These are phyloP conservation scores for Xylaria sp. DNA, from an alignment of 2,329 filamentous ascomycete genomes.

Conservation along the genomic window DNA sequence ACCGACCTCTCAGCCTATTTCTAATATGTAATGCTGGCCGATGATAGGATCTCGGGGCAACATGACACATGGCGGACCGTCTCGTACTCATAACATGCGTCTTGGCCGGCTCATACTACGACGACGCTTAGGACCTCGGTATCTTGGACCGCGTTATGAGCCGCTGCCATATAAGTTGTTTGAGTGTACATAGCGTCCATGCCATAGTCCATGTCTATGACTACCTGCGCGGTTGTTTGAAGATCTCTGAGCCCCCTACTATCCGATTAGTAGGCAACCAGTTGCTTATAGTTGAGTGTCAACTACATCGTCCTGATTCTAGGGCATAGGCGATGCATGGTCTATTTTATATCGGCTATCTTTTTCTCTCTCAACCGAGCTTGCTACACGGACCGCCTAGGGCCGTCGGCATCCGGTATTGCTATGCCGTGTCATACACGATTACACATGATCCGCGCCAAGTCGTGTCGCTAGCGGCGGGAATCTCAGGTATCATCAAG, in stretches of 20 bases:
- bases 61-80: neutral
- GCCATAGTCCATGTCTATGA: neutral
- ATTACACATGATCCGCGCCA: conserved; percentile 16
- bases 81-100: neutral
- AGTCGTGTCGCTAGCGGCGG: conserved; percentile 38
- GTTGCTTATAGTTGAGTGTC: neutral
- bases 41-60: conserved; percentile 6
- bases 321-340: neutral
- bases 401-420: conserved; percentile 15
- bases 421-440: conserved; percentile 2
- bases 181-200: neutral
- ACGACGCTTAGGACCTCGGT: neutral
- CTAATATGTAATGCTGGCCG: conserved; percentile 1
- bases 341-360: neutral
- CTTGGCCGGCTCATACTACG: neutral
- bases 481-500: conserved; percentile 40
- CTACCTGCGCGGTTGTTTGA: neutral
- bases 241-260: neutral
- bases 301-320: conserved; percentile 9
- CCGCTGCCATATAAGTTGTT: neutral
- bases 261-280: neutral
- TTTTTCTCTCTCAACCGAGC: neutral
- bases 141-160: neutral
- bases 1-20: neutral
- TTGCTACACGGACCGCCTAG: conserved; percentile 36